Evolutionary conservation across 1,284 basidiomycete genomes (phyloP), one percentile per base, ranked within the genome.

Genomic region (Polyporus tsugae): DNA sequence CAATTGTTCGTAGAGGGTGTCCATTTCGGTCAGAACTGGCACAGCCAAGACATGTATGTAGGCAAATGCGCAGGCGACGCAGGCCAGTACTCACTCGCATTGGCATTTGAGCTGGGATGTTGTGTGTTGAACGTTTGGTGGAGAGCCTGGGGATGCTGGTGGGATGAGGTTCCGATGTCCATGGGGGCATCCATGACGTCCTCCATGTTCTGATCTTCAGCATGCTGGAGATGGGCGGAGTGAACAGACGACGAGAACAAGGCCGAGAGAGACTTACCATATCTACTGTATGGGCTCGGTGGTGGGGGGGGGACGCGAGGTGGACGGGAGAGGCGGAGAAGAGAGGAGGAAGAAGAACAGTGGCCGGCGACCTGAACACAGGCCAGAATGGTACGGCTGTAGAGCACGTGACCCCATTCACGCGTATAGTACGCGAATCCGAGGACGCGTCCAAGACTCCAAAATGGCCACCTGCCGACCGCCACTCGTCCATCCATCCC

Each of bases 11-110:
- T 73, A 73, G 15, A 73, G 67, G 65, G 66, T 70, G 59, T 73
- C 73, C 69, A 74, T 64, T 49, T 72, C 67, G 68, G 75, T 75
- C 70, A 75, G 73, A 72, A 73, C 75, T 73, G 67, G 66, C 64
- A 70, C 67, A 60, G 59, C 66, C 63, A 19, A 49, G 60, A 55
- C 55, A 60, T 17, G 53, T 29, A 68, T 70, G 71, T 70, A 70
- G 73, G 67, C 64, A 58, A 67, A 63, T 60, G 58, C 59, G 70
- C 65, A 42, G 41, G 33, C 36, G 58, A 65, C 69, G 70, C 67
- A 67, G 46, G 60, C 67, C 65, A 65, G 11, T 5, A 72, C 73
- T 66, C 67, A 75, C 74, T 68, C 25, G 64, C 57, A 15, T 63
- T 53, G 22, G 60, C 29, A 46, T 49, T 58, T 11, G 52, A 35